Conservation (phyloP, 139 green algal species). For the Tetraselmis striata region DNA sequence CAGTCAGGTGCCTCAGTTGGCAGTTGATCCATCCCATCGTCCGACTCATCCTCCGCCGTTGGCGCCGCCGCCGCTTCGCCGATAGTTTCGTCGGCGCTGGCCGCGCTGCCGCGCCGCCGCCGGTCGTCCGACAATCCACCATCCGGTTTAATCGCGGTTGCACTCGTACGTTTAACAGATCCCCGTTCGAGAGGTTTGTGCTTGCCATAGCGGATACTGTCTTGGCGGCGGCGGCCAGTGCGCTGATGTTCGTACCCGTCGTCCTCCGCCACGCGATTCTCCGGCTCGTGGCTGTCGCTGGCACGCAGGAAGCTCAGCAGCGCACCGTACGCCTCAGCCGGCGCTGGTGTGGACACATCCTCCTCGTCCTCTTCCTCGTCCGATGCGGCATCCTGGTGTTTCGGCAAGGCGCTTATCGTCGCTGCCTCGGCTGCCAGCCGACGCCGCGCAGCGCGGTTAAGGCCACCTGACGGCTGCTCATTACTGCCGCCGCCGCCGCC, state of each 20-base stretch:
- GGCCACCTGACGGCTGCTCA: not conserved
- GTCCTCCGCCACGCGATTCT: too few species aligned
- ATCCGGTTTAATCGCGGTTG: too few species aligned
- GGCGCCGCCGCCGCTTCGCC: not conserved
- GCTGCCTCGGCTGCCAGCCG: not conserved
- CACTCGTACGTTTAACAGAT: too few species aligned
- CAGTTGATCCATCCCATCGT: too few species aligned
- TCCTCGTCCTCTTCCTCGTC: constrained; percentile 6
- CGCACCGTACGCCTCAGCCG: constrained; percentile 13
- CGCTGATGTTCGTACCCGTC: too few species aligned
- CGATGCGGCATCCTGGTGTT: not conserved
- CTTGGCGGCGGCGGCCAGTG: too few species aligned
- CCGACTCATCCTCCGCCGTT: not conserved
- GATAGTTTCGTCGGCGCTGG: not conserved
- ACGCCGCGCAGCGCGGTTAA: not conserved
- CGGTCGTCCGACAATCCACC: too few species aligned
- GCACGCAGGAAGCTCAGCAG: constrained; percentile 19
- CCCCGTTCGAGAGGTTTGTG: too few species aligned
- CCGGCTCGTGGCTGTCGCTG: constrained; percentile 3
- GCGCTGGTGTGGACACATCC: not conserved
- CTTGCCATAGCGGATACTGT: too few species aligned
- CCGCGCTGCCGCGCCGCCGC: too few species aligned
- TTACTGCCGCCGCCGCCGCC: not conserved
- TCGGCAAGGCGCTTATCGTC: not conserved
- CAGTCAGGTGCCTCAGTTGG: not conserved